These are phyloP conservation scores for Panaeolus cyanescens DNA, from an alignment of 768 basidiomycete genomes.

Conservation along the genomic window DNA sequence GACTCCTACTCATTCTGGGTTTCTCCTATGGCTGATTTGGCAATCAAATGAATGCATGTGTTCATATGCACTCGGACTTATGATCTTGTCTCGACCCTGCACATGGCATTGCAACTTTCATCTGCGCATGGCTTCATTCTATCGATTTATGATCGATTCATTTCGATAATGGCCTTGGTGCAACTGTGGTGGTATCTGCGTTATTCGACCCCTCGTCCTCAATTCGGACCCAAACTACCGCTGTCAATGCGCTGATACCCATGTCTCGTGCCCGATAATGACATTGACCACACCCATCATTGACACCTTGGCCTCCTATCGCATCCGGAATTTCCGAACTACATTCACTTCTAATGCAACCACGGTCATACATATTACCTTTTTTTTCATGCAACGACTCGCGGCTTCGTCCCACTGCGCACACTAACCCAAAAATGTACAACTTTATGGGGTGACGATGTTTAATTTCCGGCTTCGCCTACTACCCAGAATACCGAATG, in stretches of 20 bases:
- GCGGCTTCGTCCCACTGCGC: not conserved
- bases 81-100: not conserved
- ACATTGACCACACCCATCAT: not conserved
- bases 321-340: not conserved
- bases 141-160: constrained; percentile 1
- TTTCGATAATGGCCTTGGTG: constrained; percentile 1
- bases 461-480: constrained; percentile 3
- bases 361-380: constrained; percentile 8
- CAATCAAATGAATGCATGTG: constrained; percentile 1
- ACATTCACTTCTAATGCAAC: not conserved
- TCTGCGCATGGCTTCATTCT: not conserved
- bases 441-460: not conserved
- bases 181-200: not conserved
- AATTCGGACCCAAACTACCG: not conserved
- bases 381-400: constrained; percentile 1
- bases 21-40: not conserved
- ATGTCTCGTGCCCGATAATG: not conserved
- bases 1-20: not conserved
- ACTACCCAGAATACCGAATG: constrained; percentile 49
- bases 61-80: not conserved
- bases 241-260: not conserved
- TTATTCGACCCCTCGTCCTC: not conserved
- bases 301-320: not conserved
- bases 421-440: not conserved
- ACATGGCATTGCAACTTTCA: not conserved